These are phyloP conservation scores for Phytophthora hibernalis DNA, from an alignment of 352 stramenopile genomes.

Conservation along the genomic window DNA sequence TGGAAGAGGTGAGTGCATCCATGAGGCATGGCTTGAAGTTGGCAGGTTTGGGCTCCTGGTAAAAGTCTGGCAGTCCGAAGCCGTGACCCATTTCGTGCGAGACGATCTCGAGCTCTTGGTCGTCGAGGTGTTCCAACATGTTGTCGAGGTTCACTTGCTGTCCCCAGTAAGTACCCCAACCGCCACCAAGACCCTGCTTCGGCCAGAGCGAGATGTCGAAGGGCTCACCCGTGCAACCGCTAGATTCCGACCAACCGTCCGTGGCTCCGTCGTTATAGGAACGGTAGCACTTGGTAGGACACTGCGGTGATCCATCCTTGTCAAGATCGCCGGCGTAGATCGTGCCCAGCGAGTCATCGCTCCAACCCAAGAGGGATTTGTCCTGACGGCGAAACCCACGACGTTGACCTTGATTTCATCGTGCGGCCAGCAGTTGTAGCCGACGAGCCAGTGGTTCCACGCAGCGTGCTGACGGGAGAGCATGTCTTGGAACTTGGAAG, in stretches of 20 bases:
- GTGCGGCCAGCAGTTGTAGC: constrained; percentile 18
- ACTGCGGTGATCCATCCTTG: constrained; percentile 30
- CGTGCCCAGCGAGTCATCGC: constrained; percentile 13
- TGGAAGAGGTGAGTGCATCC: constrained; percentile 23
- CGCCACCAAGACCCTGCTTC: constrained; percentile 27
- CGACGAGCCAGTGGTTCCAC: constrained; percentile 46
- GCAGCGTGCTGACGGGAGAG: constrained; percentile 35
- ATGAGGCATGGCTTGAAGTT: constrained; percentile 20
- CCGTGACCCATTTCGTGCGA: constrained; percentile 42
- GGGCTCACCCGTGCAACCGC: constrained; percentile 29
- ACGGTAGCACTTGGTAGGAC: constrained; percentile 38
- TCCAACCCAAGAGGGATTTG: constrained; percentile 5
- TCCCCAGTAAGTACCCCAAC: constrained; percentile 11
- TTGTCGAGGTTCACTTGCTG: constrained; percentile 29
- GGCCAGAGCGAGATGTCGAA: constrained; percentile 47
- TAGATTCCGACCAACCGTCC: constrained; percentile 20
- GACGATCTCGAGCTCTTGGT: constrained; percentile 33
- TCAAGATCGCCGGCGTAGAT: constrained; percentile 37
- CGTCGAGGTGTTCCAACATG: constrained; percentile 32
- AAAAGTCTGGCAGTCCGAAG: constrained; percentile 24
- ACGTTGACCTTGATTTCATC: constrained; percentile 20
- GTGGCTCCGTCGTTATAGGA: constrained; percentile 26
- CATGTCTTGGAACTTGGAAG: constrained; percentile 44
- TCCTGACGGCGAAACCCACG: constrained; percentile 14
- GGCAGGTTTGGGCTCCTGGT: constrained; percentile 3